Percentiles rank a stretch among this genome's conserved stretches.
Evolutionary conservation across 2,329 filamentous ascomycete genomes (phyloP).

Genomic region (Microdochium bolleyi): DNA sequence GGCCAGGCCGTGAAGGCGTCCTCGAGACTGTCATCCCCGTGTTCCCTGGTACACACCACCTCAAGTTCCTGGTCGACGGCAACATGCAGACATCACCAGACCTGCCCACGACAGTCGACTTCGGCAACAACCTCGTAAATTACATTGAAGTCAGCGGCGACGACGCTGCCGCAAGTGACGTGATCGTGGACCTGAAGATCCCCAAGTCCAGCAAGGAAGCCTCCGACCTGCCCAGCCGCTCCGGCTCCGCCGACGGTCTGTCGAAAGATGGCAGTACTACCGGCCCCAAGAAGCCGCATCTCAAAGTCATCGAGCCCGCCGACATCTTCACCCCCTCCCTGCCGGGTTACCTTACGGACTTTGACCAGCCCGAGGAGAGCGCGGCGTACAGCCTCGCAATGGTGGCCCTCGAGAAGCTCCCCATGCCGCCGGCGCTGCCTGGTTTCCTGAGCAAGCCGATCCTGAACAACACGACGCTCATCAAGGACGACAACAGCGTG

Average conservation of each 20-base stretch:
- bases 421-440: slow-evolving; percentile 76
- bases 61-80: slow-evolving; percentile 92
- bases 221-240: slow-evolving; percentile 19
- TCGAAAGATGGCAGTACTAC: slow-evolving; percentile 25
- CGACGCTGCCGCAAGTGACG: slow-evolving; percentile 14
- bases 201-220: slow-evolving; percentile 18
- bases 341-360: slow-evolving; percentile 77
- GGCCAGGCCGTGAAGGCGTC: slow-evolving; percentile 49
- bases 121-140: slow-evolving; percentile 96
- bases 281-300: slow-evolving; percentile 34
- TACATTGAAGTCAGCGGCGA: slow-evolving; percentile 84
- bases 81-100: slow-evolving; percentile 84
- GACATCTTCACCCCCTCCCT: slow-evolving; percentile 65
- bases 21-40: slow-evolving; percentile 76
- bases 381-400: slow-evolving; percentile 66
- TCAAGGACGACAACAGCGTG: slow-evolving; percentile 98
- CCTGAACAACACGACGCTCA: slow-evolving; percentile 79
- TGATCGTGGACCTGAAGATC: slow-evolving; percentile 18
- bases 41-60: slow-evolving; percentile 88
- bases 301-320: slow-evolving; percentile 46
- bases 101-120: slow-evolving; percentile 91
- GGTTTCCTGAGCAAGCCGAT: slow-evolving; percentile 93
- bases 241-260: slow-evolving; percentile 23
- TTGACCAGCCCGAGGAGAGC: slow-evolving; percentile 77
- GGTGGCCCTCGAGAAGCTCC: slow-evolving; percentile 68